phyloP scores from a whole-genome alignment of 371 early-diverging fungal genomes.

The Mucor lusitanicus region DNA sequence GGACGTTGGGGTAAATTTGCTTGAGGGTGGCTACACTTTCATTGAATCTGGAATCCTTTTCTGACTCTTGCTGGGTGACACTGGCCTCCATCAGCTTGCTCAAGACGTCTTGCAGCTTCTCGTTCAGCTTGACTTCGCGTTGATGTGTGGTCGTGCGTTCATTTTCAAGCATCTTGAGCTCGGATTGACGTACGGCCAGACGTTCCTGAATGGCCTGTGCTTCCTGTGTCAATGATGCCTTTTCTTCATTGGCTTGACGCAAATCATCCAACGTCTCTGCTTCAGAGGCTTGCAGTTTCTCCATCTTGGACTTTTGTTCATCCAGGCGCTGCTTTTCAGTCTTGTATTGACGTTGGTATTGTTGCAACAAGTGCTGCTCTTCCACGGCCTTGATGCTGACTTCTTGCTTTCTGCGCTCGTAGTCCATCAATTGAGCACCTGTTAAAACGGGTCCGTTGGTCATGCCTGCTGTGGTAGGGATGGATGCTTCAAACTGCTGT shows the following conservation, averaged over 20 bases:
- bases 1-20: constrained; percentile 82
- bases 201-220: constrained; percentile 32
- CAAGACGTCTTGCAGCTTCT: constrained; percentile 74
- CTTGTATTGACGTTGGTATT: constrained; percentile 68
- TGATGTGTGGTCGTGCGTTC: constrained; percentile 45
- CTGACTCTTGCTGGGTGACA: constrained; percentile 80
- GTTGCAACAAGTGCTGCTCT: constrained; percentile 70
- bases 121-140: constrained; percentile 78
- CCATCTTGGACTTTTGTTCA: constrained; percentile 62
- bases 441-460: constrained; percentile 25
- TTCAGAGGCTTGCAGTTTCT: constrained; percentile 53
- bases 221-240: constrained; percentile 21
- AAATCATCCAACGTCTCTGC: constrained; percentile 27
- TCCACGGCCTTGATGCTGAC: constrained; percentile 64
- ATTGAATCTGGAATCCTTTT: constrained; percentile 73
- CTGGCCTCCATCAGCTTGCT: constrained; percentile 80
- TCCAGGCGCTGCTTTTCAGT: constrained; percentile 60
- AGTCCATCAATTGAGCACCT: constrained; percentile 51
- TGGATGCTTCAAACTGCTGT: constrained; percentile 4
- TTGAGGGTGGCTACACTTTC: constrained; percentile 82
- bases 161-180: constrained; percentile 41
- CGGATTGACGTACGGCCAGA: constrained; percentile 28
- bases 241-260: constrained; percentile 32
- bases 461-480: constrained; percentile 9
- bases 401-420: constrained; percentile 71